Conservation (phyloP, 208 protist species). For the Wallacemonas sp. region DNA sequence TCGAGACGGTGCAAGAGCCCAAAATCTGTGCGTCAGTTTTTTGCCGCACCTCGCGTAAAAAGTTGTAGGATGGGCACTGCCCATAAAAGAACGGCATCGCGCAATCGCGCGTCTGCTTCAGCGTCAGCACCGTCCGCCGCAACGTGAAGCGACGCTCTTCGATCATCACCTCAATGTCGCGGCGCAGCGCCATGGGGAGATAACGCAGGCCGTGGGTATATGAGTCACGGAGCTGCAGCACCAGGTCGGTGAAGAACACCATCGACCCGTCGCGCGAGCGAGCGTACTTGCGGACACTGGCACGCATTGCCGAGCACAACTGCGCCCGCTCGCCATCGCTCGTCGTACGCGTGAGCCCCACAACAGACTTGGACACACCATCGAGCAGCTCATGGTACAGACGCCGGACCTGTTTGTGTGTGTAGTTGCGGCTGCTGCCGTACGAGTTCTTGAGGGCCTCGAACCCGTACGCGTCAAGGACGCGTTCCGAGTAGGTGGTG, state of each 20-base stretch:
- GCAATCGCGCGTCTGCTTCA: slow-evolving; percentile 44
- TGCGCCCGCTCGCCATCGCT: slow-evolving; percentile 22
- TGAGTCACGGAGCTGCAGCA: slow-evolving; percentile 61
- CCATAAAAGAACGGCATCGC: slow-evolving; percentile 34
- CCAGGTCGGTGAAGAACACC: slow-evolving; percentile 30
- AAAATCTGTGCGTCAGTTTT: slow-evolving; percentile 62
- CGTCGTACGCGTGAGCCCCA: background rate
- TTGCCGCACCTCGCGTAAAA: slow-evolving; percentile 43
- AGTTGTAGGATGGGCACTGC: slow-evolving; percentile 65
- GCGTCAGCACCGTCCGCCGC: slow-evolving; percentile 32
- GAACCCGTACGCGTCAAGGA: slow-evolving; percentile 22
- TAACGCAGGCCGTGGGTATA: slow-evolving; percentile 59
- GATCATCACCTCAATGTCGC: slow-evolving; percentile 38
- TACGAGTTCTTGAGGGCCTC: slow-evolving; percentile 27
- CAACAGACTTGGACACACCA: slow-evolving; percentile 27
- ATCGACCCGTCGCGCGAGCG: slow-evolving; percentile 50
- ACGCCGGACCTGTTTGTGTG: slow-evolving; percentile 40
- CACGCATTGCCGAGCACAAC: slow-evolving; percentile 46
- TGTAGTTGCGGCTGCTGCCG: slow-evolving; percentile 37
- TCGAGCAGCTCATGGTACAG: slow-evolving; percentile 45
- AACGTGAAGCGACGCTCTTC: slow-evolving; percentile 24
- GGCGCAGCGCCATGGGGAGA: slow-evolving; percentile 28
- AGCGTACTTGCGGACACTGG: slow-evolving; percentile 42
- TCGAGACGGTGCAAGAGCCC: slow-evolving; percentile 38
- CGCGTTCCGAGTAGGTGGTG: slow-evolving; percentile 1